Percentiles rank a stretch among this genome's conserved stretches.
These are phyloP conservation scores for Clavulina sp. DNA, from an alignment of 768 basidiomycete species.

Conservation along the genomic window DNA sequence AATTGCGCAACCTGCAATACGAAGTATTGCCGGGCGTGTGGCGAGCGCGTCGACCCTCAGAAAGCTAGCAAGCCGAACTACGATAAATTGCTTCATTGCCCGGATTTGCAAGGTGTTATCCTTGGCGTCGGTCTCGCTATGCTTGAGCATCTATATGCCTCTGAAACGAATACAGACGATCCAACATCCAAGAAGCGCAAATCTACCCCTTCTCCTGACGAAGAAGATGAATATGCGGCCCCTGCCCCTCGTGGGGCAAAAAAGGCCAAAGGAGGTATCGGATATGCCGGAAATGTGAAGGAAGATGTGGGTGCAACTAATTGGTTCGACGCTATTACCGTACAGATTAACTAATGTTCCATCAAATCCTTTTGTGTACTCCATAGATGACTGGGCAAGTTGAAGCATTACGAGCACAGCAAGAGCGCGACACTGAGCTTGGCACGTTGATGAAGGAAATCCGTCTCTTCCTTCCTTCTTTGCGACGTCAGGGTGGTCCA, in stretches of 20 bases:
- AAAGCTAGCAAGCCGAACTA: conserved; percentile 28
- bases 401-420: conserved; percentile 59
- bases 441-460: conserved; percentile 49
- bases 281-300: conserved; percentile 66
- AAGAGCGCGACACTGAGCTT: conserved; percentile 54
- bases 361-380: neutral
- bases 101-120: conserved; percentile 75
- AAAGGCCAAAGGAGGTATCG: conserved; percentile 63
- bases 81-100: conserved; percentile 68
- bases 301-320: conserved; percentile 54
- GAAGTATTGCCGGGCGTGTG: conserved; percentile 48
- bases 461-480: conserved; percentile 68
- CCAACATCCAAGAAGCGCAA: conserved; percentile 13
- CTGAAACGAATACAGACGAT: conserved; percentile 1
- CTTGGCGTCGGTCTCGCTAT: conserved; percentile 81
- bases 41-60: conserved; percentile 34
- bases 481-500: conserved; percentile 57
- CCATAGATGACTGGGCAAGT: conserved; percentile 59
- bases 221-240: conserved; percentile 35
- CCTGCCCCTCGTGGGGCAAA: conserved; percentile 30
- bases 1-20: conserved; percentile 44
- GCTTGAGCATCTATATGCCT: conserved; percentile 50
- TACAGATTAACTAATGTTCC: neutral
- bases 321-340: neutral
- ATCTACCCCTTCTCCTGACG: conserved; percentile 13